Base-by-base conservation (phyloP, 495 filamentous ascomycete species). In the Lophiotrema nucula region DNA sequence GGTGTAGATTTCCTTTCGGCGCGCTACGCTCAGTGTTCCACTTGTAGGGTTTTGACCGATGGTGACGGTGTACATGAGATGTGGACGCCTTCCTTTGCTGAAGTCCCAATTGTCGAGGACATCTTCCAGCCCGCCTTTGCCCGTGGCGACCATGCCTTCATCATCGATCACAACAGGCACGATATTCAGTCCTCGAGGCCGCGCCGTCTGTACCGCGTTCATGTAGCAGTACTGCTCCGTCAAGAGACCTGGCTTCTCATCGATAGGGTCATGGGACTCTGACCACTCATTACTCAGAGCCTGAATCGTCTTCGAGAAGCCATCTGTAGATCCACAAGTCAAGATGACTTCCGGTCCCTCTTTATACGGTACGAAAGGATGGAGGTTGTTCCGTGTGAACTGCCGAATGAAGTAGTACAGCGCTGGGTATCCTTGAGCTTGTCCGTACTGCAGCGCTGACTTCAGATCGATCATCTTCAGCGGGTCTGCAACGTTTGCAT, bases 41-140 rank as follows among this genome's bases (percentile, higher is more conserved):
- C 88, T 85, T 0, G 92, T 95, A 1, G 92, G 92, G 67, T 97
- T 97, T 64, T 96, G 91, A 13, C 92, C 92, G 68, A 92, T 88
- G 12, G 91, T 88, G 43, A 97, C 86, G 15, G 89, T 95, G 62
- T 96, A 97, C 79, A 97, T 80, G 60, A 96, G 66, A 70, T 91
- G 87, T 23, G 92, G 92, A 43, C 87, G 76, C 61, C 81, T 83
- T 0, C 90, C 90, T 59, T 78, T 85, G 13, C 72, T 73, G 24
- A 73, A 72, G 67, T 97, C 87, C 92, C 91, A 96, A 61, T 87
- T 88, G 38, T 82, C 79, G 25, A 96, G 73, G 3, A 93, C 82
- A 67, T 95, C 88, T 23, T 81, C 77, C 54, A 97, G 74, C 4
- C 89, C 87, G 12, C 88, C 88, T 15, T 77, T 73, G 0, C 90